These are phyloP conservation scores for Cutaneotrichosporon cavernicola DNA, from an alignment of 1,284 basidiomycete genomes.

Conservation along the genomic window DNA sequence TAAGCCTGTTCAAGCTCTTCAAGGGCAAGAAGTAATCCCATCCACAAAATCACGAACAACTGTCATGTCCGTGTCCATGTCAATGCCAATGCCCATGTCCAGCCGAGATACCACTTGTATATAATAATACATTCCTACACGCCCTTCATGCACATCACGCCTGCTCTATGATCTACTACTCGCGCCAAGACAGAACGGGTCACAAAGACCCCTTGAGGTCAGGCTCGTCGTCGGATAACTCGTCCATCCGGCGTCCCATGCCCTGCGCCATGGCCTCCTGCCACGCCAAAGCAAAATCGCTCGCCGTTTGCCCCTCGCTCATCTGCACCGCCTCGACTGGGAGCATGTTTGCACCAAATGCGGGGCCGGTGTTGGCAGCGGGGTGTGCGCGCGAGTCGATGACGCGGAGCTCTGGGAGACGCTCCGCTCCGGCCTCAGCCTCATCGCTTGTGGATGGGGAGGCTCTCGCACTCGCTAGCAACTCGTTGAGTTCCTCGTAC, in stretches of 20 bases:
- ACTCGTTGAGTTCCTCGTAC: constrained; percentile 68
- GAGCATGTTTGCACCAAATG: constrained; percentile 85
- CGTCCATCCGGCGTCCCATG: constrained; percentile 13
- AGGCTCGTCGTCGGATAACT: constrained; percentile 2
- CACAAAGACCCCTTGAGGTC: neutral
- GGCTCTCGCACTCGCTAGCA: constrained; percentile 12
- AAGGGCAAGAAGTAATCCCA: constrained; percentile 6
- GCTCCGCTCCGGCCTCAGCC: neutral
- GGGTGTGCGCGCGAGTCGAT: constrained; percentile 72
- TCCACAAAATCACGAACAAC: neutral
- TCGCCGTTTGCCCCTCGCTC: constrained; percentile 68
- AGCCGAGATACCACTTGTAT: neutral
- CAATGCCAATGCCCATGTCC: neutral
- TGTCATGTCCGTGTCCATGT: neutral
- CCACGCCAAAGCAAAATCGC: constrained; percentile 62
- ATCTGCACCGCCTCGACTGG: constrained; percentile 81
- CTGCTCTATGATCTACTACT: neutral
- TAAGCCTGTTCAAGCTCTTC: constrained; percentile 15
- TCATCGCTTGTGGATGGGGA: neutral
- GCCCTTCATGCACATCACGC: neutral
- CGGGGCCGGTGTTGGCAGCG: constrained; percentile 66
- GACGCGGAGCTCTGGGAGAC: constrained; percentile 62
- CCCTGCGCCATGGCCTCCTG: constrained; percentile 31
- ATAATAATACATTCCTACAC: neutral
- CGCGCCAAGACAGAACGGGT: neutral